Evolutionary conservation across 208 protist genomes (phyloP), one percentile per base, ranked within the genome.

Genomic region (Leishmania aethiopica): DNA sequence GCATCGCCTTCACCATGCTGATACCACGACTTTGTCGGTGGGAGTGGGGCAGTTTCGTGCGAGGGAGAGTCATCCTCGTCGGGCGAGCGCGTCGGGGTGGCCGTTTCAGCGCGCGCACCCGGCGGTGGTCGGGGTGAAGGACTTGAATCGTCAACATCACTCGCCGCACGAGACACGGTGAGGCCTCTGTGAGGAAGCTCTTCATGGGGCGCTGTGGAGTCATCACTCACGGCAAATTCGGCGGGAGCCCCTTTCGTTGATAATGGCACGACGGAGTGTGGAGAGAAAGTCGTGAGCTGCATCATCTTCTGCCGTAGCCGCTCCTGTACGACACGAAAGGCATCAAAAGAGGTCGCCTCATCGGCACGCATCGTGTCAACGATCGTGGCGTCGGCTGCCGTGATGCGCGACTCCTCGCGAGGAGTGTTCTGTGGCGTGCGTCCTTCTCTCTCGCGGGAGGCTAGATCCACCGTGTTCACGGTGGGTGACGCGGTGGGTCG

Each of bases 271-370:
- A n/a, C 1, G 1, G 35, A 1, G 37, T n/a, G 5, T 10, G 37
- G 25, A 8, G 75, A 49, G 13, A 1, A 7, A 25, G 10, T 59
- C 0, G 76, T 76, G 37, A 90, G 84, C 49, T 78, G 55, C 57
- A 74, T 77, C 78, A 96, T 84, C 75, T 96, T 96, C 47, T 91
- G 78, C 1, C 88, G 88, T 71, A 94, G 62, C 13, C 90, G 87
- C 53, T 86, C 82, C 76, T 94, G 90, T 35, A 96, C 83, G 0
- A 81, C 89, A 32, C 86, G 78, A 53, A 93, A 91, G 0, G 90
- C 88, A 75, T 95, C 92, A 82, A 95, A 93, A 1, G 69, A 69
- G 10, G 45, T 32, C 28, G 73, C 78, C 5, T 35, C 60, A 3
- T 69, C 25, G 0, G 51, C 2, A 37, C 0, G 28, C 32, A 10